Evolutionary conservation across 106 monocot species (phyloP), one percentile per base, ranked within the genome.

Genomic region (Narthecium ossifragum): DNA sequence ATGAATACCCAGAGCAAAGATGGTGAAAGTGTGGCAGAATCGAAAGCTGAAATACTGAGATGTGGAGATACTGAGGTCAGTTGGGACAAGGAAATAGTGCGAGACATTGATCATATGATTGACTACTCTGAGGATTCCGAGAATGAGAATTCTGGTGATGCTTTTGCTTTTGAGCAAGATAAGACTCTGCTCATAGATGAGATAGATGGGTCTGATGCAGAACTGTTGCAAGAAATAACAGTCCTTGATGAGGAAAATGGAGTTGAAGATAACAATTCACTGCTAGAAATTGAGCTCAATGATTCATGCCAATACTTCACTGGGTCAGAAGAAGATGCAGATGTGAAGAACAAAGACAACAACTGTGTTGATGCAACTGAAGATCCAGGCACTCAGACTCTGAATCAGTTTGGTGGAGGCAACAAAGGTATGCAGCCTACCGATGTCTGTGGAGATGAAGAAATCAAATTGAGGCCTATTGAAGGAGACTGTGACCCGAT

Each of bases 41-140:
- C 45, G 26, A 11, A 40, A 53, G 12, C 17, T 3, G 70, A 59
- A 10, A 17, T 60, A 39, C 22, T 34, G 15, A 29, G 2, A 25
- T 26, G 28, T 26, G 15, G 41, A 41, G 56, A 31, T 48, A 51
- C 31, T 59, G 54, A 63, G 34, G 5, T 34, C 18, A 33, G 56
- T 67, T 55, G 14, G 27, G 38, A 59, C n/a, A 69, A 61, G 29
- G 43, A 50, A 33, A 12, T 11, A 39, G 34, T 25, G 12, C 36
- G 31, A 38, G 40, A 49, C 54, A 11, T 37, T 37, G 55, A 55
- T 18, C 37, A 20, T n/a, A 34, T 29, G 29, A 67, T 11, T 62
- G 39, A 57, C 37, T 47, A 36, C 40, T 73, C 47, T 29, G 68
- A 51, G 34, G 4, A 11, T 53, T 39, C 33, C 32, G 64, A 55